A percentile compares a stretch with the other conserved stretches of the same genome.
phyloP scores from a whole-genome alignment of 2,329 filamentous ascomycete genomes.

The Fusarium heterosporum region DNA sequence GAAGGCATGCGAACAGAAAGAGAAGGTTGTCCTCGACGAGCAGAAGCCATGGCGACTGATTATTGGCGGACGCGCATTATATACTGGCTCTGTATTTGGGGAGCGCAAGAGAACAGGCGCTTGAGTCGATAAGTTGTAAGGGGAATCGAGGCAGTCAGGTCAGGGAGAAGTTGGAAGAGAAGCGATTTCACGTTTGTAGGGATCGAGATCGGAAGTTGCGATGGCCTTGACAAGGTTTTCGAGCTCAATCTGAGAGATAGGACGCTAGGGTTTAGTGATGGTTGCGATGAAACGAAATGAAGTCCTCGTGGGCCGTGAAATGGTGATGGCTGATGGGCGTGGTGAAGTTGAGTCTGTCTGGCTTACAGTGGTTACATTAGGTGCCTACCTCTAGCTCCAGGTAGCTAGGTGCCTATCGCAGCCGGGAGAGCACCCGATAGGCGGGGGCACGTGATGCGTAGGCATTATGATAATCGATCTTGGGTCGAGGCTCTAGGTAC shows the following conservation, averaged over 20 bases:
- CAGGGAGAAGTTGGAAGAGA: slow-evolving; percentile 5
- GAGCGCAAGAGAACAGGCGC: slow-evolving; percentile 13
- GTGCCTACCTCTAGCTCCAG: slow-evolving; percentile 18
- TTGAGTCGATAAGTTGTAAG: slow-evolving; percentile 8
- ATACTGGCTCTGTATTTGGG: slow-evolving; percentile 13
- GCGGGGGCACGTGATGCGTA: slow-evolving; percentile 44
- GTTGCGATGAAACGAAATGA: slow-evolving; percentile 4
- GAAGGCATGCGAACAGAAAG: slow-evolving; percentile 54
- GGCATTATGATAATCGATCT: not conserved
- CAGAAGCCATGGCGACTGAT: slow-evolving; percentile 55
- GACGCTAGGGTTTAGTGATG: not conserved
- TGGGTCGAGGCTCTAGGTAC: not conserved
- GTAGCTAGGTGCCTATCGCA: slow-evolving; percentile 4
- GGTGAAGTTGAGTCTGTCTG: slow-evolving; percentile 29
- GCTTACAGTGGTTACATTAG: slow-evolving; percentile 47
- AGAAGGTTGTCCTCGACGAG: slow-evolving; percentile 55
- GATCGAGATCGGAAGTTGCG: not conserved
- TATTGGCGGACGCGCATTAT: slow-evolving; percentile 48
- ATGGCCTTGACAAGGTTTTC: not conserved
- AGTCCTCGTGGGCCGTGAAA: not conserved
- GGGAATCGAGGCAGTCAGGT: slow-evolving; percentile 2
- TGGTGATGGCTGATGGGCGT: slow-evolving; percentile 30
- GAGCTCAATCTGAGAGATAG: not conserved
- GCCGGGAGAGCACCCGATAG: slow-evolving; percentile 37
- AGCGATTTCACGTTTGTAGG: slow-evolving; percentile 1